phyloP scores from a whole-genome alignment of 768 basidiomycete genomes.

The Leucosporidium creatinivorum region DNA sequence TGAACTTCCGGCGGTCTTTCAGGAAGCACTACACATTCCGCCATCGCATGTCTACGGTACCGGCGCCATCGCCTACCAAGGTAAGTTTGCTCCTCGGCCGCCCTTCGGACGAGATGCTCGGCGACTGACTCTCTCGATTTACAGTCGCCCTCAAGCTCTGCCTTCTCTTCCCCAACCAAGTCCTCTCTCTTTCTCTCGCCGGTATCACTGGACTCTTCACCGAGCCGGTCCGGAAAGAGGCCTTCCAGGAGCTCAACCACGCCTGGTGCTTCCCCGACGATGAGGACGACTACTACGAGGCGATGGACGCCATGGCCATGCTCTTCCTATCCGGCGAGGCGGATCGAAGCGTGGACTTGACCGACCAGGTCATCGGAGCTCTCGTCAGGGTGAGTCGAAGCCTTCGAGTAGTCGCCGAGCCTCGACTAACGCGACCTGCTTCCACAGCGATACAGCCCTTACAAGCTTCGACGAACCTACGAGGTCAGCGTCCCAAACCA shows the following conservation, averaged over 20 bases:
- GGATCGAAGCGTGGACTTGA: not conserved
- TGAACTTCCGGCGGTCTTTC: too few relatives aligned
- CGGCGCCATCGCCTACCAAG: too few relatives aligned
- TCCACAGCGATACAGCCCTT: constrained; percentile 18
- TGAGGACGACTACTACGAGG: constrained; percentile 11
- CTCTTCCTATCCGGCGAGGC: constrained; percentile 2
- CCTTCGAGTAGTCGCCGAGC: not conserved
- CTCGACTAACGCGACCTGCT: not conserved
- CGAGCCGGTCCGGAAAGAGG: constrained; percentile 8
- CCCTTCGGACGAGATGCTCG: too few relatives aligned
- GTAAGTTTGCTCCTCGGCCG: too few relatives aligned
- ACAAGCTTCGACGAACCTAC: not conserved
- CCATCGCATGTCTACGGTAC: too few relatives aligned
- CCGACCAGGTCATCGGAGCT: too few relatives aligned
- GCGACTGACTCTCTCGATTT: not conserved
- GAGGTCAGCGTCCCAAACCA: constrained; percentile 12
- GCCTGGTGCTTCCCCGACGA: not conserved
- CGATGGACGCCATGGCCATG: constrained; percentile 6
- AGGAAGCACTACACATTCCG: too few relatives aligned
- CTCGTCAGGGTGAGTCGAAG: too few relatives aligned
- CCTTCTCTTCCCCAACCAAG: constrained; percentile 9
- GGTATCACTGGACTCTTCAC: constrained; percentile 10
- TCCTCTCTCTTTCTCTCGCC: constrained; percentile 10
- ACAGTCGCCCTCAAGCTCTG: constrained; percentile 14
- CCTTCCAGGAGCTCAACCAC: not conserved